Evolutionary conservation across 164 flowering plant species (phyloP), one percentile per base, ranked within the genome.

Genomic region (Vitis riparia): DNA sequence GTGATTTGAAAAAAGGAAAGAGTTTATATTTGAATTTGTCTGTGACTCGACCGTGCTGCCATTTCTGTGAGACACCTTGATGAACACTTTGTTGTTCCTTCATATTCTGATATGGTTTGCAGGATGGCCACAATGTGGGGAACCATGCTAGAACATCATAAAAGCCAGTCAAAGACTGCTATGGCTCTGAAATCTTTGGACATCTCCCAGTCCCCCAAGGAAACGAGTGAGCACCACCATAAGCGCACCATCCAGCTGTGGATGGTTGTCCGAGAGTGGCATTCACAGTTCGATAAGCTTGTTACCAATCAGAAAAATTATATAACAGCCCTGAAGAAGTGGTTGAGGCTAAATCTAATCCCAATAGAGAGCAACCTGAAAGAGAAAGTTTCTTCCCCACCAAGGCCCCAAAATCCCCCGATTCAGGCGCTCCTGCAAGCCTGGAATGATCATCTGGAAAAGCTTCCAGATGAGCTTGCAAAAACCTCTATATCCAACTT

Each of bases 101-200:
- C 44, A 37, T 37, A 51, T 53, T 75, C n/a, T 16, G 51, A 50
- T 50, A 27, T 51, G 44, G 17, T 64, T 56, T 75, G 69, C 81
- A 95, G 99, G 86, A 88, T 91, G 94, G 83, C 86, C 2, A 78
- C 62, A 30, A 96, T 96, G 99, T 96, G 99, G 99, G 93, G 84
- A 60, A 68, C 75, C 27, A 93, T 96, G 94, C 69, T 69, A 17
- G 0, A 4, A 13, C 87, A 93, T 68, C 98, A 96, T 67, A 83
- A 73, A 44, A 63, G 62, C 52, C 99, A 96, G 82, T 72, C 80
- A 29, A 76, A 75, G 62, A 73, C 79, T 69, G 89, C 81, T 3
- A 23, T 13, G 6, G 80, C 67, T 55, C 85, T 96, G 65, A 84
- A 70, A 72, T 52, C 69, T 47, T 71, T 96, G 6, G 93, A 92